A percentile compares a stretch with the other conserved stretches of the same genome.
phyloP scores from a whole-genome alignment of 2,329 filamentous ascomycete species.

The Fusarium coicis region DNA sequence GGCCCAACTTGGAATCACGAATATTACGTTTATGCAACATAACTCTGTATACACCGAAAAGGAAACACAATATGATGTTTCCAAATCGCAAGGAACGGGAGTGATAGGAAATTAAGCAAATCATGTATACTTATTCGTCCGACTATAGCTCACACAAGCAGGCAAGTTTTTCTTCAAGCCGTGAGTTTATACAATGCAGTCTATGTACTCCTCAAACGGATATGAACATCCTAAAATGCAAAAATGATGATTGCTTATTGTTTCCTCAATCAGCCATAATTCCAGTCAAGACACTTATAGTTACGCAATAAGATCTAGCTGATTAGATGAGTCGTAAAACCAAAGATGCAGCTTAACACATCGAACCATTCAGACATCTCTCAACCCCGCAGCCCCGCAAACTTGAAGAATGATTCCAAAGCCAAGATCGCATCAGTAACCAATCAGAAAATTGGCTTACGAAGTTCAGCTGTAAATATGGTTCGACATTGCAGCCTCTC shows the following conservation, averaged over 20 bases:
- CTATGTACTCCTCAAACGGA: no score
- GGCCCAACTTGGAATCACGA: neutral
- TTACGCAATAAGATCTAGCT: neutral
- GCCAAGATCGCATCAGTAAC: conserved; percentile 9
- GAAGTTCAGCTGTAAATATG: conserved; percentile 6
- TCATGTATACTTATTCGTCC: neutral
- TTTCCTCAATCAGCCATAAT: neutral
- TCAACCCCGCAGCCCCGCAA: conserved; percentile 32
- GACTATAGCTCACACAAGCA: neutral
- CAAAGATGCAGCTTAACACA: neutral
- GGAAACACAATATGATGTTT: neutral
- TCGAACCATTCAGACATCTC: conserved; percentile 8
- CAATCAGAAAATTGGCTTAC: conserved; percentile 15
- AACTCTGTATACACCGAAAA: neutral
- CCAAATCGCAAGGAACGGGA: neutral
- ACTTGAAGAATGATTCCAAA: conserved; percentile 38
- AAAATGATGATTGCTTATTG: neutral
- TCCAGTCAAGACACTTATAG: neutral
- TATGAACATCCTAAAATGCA: neutral
- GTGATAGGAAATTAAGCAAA: no score
- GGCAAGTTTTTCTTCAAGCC: no score
- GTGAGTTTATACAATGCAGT: no score
- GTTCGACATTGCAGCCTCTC: neutral
- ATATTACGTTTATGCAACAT: neutral
- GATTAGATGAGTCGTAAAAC: neutral